Base-by-base conservation (phyloP, 2,329 filamentous ascomycete species). In the Fusarium tuaranense region DNA sequence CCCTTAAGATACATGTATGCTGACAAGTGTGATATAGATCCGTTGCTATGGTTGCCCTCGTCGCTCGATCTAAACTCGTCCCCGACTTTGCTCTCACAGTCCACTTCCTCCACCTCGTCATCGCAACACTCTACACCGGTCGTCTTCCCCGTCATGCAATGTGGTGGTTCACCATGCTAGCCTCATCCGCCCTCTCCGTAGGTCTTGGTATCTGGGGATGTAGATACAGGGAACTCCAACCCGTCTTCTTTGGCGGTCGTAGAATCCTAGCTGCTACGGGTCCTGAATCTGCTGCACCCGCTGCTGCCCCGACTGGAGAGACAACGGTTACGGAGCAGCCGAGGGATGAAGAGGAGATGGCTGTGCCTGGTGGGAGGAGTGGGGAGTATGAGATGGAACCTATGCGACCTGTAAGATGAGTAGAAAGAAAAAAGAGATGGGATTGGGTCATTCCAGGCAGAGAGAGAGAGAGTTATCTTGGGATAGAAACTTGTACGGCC, bases 71-170 rank as follows among this genome's bases (percentile, higher is more conserved):
- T 58, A 98, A 98, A 83, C 93, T 98, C 70, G 94, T 98, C 61
- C 95, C 95, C 76, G 97, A 99, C 84, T 99, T 98, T 82, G 94
- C 95, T 36, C 86, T 98, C 27, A 98, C 96, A 3, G 89, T 98
- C 20, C 95, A 97, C 85, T 89, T 94, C 81, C 86, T 98, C 48
- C 94, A 98, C 82, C 89, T 98, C 63, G 74, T 97, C 78, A 83
- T 94, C 78, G 94, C 94, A 32, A 92, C 92, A 22, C 82, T 98
- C 38, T 98, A 97, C 83, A 92, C 94, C 4, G 91, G 91, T 78
- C 88, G 90, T 12, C 81, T 98, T 32, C 97, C 97, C 2, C 87
- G 89, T 12, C 92, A 96, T 82, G 84, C 91, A 73, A 92, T 97
- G 78, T 99, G 97, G 97, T 99, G 97, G 96, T 86, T 85, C 67